Base-by-base conservation (phyloP, 2,329 filamentous ascomycete species). In the Metarhizium brunneum region DNA sequence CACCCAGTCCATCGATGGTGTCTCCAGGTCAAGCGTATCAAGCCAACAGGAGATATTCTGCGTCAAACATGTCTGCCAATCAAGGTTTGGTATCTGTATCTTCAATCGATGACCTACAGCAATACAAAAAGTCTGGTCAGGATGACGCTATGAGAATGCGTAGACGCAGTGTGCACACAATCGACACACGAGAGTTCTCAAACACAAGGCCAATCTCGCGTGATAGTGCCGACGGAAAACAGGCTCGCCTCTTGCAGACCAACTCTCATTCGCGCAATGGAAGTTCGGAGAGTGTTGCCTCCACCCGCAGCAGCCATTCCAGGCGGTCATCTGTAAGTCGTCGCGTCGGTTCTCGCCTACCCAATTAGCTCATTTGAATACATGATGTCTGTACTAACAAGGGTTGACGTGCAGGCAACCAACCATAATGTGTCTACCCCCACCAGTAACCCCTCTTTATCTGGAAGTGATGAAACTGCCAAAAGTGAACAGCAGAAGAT, bases 111-210 rank as follows among this genome's bases (percentile, higher is more conserved):
- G 89, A 94, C 63, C 82, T 85, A 66, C 81, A 84, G 55, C 66
- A 90, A 57, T 76, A 78, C 63, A 83, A 77, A 56, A 76, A 78
- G 55, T 69, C 76, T 30, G 68, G 73, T n/a, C 71, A 81, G 18
- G 90, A 92, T 32, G 79, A 87, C 40, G 81, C 85, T 10, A 90
- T 87, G 71, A 81, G 89, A 66, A 87, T 91, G 71, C 81, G 91
- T 63, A 84, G 91, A 66, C 84, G 91, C 61, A 96, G 91, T 71
- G 82, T 95, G 73, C 89, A 89, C 61, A 86, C 83, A 18, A 70
- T 80, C 58, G 78, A 82, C 29, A 60, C 60, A 20, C 53, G 60
- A 30, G 64, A 69, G 29, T 54, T 61, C 16, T 53, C 59, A 14
- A 61, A 63, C 40, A 50, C 60, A 35, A 54, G 52, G 25, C 50